Evolutionary conservation across 163 green algal species (phyloP), one percentile per base, ranked within the genome.

Genomic region (Volvox carteri): DNA sequence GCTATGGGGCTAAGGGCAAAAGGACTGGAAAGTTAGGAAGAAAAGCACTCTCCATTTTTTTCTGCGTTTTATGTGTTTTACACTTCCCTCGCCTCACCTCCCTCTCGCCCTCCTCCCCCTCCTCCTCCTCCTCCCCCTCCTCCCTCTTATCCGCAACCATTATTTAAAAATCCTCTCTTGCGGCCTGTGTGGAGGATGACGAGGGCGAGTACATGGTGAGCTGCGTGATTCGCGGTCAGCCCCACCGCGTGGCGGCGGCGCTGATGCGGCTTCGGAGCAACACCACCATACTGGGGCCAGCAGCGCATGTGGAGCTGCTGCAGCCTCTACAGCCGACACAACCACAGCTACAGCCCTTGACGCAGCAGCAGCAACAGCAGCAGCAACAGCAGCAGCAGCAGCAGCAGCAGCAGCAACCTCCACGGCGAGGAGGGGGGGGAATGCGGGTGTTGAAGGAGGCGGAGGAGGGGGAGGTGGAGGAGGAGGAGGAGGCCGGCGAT

Each of bases 221-320:
- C 58, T 72, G 70, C 42, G 91, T 94, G 9, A 90, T 95, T 48
- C 84, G 86, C 1, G 93, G 91, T 48, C 74, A 60, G 3, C 92
- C 92, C n/a, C 65, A 84, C 14, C 87, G 90, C 46, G 92, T 93
- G 78, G 85, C 94, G 28, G 84, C 90, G 8, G 90, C 93, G 70
- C 89, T 95, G 30, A 92, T 94, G 89, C 72, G 91, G 74, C 52
- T 88, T 48, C 77, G 46, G 42, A 73, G 83, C 79, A 90, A 93
- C 85, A 94, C 92, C 41, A 93, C 91, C 37, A 92, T 95, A 25
- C 77, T 95, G 84, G 93, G 93, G 2, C 93, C 93, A 41, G 93
- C 92, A 25, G 87, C 70, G 54, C 35, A 65, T 23, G 87, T 92
- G 19, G 88, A 93, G 84, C 56, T 94, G 68, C 86, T 95, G 73